Evolutionary conservation across 352 stramenopile species (phyloP), one percentile per base, ranked within the genome.

Genomic region (Globisporangium iwayamae): DNA sequence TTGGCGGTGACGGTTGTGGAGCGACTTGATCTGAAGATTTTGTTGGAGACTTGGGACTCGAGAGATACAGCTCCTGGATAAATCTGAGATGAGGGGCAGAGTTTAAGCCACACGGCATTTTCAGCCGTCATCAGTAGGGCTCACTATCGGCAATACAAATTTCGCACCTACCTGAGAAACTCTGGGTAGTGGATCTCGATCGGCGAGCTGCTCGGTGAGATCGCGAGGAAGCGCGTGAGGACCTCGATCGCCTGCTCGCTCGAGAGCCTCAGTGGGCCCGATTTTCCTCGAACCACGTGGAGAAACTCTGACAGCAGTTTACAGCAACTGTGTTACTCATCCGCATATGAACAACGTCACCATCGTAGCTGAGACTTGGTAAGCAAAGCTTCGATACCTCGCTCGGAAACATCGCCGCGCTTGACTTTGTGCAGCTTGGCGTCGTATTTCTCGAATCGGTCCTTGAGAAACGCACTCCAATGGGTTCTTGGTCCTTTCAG

Each of bases 381-480:
- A 28, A 28, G 25, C 36, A 41, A 41, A 41, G 16, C 20, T 47
- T 47, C 4, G 10, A 36, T 54, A 82, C 77, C 73, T 75, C 76
- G 62, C 9, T 66, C 69, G 3, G 75, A 47, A 6, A 86, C n/a
- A 30, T 63, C 60, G 20, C 60, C 65, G 45, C 75, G 66, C 18
- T 65, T 56, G 13, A 32, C 45, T 16, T 68, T 63, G 46, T 86
- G 75, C 3, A 75, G 20, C 34, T 76, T 70, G 2, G 47, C n/a
- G 59, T 83, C 72, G 55, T 76, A 83, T 56, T 72, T 74, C 36
- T 81, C 72, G 16, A 84, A 83, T 5, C 75, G 70, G 8, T 63
- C 16, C 2, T 41, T 57, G 3, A 87, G 43, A 28, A 74, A 75
- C 2, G 56, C 45, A 10, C 73, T 20, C 77, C 74, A 83, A 0